These are phyloP conservation scores for Xerocomus nothofagi DNA, from an alignment of 1,284 basidiomycete species.

Conservation along the genomic window DNA sequence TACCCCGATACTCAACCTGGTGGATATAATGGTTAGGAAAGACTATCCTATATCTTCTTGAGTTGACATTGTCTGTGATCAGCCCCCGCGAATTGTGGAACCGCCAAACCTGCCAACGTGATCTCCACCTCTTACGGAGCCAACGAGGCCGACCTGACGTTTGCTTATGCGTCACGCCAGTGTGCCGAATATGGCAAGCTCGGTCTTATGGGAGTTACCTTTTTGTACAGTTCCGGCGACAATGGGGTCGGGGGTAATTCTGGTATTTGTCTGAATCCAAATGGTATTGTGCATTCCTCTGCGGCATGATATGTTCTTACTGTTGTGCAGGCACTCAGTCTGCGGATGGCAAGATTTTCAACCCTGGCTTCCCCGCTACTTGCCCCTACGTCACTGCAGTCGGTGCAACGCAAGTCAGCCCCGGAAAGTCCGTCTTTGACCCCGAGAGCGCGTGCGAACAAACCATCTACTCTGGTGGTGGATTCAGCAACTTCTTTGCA, in stretches of 20 bases:
- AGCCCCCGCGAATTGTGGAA: conserved; percentile 50
- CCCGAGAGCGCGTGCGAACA: conserved; percentile 34
- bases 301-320: neutral
- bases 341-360: no score
- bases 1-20: conserved; percentile 52
- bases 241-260: conserved; percentile 48
- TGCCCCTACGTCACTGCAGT: conserved; percentile 50
- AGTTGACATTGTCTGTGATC: neutral
- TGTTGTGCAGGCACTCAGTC: conserved; percentile 11
- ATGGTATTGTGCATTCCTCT: conserved; percentile 30
- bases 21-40: conserved; percentile 38
- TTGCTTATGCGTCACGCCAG: conserved; percentile 48
- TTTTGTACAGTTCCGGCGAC: conserved; percentile 54
- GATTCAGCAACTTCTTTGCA: conserved; percentile 41
- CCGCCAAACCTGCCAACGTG: conserved; percentile 47
- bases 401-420: conserved; percentile 46
- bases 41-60: neutral
- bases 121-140: conserved; percentile 58
- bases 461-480: conserved; percentile 30
- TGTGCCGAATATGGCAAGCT: no score
- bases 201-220: conserved; percentile 47
- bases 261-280: conserved; percentile 41
- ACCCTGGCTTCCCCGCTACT: conserved; percentile 45
- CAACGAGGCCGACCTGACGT: conserved; percentile 48
- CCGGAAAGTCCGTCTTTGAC: conserved; percentile 33